Evolutionary conservation across 768 basidiomycete species (phyloP).

Genomic region (Boletus subparvulus): DNA sequence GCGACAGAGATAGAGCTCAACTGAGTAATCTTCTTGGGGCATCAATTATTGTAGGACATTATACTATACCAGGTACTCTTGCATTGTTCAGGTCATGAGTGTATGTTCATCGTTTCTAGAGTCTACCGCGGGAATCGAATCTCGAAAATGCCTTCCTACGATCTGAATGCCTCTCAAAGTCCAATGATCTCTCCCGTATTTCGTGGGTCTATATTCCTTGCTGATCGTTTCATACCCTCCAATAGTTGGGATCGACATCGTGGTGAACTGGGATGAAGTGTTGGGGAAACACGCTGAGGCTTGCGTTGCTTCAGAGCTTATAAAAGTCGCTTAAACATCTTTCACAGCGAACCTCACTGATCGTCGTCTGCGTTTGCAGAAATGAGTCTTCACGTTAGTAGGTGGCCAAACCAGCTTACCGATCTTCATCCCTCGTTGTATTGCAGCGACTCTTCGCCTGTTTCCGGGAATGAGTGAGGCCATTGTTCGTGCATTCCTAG

Average conservation of each 20-base stretch:
- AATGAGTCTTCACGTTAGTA: constrained; percentile 81
- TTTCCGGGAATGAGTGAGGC: constrained; percentile 83
- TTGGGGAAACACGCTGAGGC: constrained; percentile 62
- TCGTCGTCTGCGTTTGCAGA: constrained; percentile 38
- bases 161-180: constrained; percentile 80
- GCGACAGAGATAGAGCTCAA: constrained; percentile 93
- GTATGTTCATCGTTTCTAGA: constrained; percentile 43
- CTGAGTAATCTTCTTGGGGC: constrained; percentile 90
- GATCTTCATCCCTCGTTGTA: constrained; percentile 14
- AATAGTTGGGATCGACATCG: constrained; percentile 85
- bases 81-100: not conserved
- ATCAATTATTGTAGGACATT: constrained; percentile 85
- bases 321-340: constrained; percentile 48
- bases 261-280: constrained; percentile 87
- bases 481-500: constrained; percentile 74
- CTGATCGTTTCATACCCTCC: constrained; percentile 5
- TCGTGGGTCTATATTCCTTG: not conserved
- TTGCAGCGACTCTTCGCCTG: constrained; percentile 73
- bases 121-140: constrained; percentile 84
- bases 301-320: constrained; percentile 77
- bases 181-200: constrained; percentile 58
- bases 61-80: constrained; percentile 78
- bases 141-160: constrained; percentile 78
- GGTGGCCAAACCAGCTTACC: constrained; percentile 24
- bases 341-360: constrained; percentile 10